A percentile compares a stretch with the other conserved stretches of the same genome.
These are phyloP conservation scores for Tetrastigma voinierianum DNA, from an alignment of 164 flowering plant species.

Conservation along the genomic window DNA sequence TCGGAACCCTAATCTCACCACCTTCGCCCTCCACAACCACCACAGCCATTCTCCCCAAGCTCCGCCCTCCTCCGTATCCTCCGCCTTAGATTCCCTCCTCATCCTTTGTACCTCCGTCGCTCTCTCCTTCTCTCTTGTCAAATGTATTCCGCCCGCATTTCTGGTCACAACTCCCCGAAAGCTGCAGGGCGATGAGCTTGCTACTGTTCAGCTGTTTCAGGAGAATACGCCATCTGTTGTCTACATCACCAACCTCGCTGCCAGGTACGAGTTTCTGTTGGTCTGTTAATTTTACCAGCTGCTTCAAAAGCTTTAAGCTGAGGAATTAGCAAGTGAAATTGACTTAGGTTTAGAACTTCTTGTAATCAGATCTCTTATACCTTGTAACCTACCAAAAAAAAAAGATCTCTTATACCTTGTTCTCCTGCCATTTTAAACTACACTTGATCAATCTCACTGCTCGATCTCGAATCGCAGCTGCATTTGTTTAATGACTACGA, in stretches of 20 bases:
- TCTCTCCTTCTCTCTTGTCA: constrained; percentile 51
- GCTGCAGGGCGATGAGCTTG: constrained; percentile 91
- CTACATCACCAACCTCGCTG: constrained; percentile 92
- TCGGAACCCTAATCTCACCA: constrained; percentile 1
- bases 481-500: too few species aligned
- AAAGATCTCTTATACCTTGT: too few species aligned
- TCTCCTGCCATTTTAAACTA: too few species aligned
- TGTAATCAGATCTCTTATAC: too few species aligned
- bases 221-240: constrained; percentile 98
- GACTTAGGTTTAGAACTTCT: too few species aligned
- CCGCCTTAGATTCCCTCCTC: constrained; percentile 44
- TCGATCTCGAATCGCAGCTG: too few species aligned
- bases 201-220: constrained; percentile 88
- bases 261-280: constrained; percentile 33
- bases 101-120: constrained; percentile 64
- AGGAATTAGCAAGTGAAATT: too few species aligned
- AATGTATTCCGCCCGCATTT: constrained; percentile 73
- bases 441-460: too few species aligned
- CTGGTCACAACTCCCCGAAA: constrained; percentile 68
- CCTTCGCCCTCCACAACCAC: constrained; percentile 11
- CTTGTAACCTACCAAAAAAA: too few species aligned
- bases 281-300: too few species aligned
- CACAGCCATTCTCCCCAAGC: constrained; percentile 3
- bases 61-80: constrained; percentile 6
- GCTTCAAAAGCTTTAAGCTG: too few species aligned